Percentiles rank a stretch among this genome's conserved stretches.
These are phyloP conservation scores for Irpex sp. DNA, from an alignment of 1,284 basidiomycete genomes.

Conservation along the genomic window DNA sequence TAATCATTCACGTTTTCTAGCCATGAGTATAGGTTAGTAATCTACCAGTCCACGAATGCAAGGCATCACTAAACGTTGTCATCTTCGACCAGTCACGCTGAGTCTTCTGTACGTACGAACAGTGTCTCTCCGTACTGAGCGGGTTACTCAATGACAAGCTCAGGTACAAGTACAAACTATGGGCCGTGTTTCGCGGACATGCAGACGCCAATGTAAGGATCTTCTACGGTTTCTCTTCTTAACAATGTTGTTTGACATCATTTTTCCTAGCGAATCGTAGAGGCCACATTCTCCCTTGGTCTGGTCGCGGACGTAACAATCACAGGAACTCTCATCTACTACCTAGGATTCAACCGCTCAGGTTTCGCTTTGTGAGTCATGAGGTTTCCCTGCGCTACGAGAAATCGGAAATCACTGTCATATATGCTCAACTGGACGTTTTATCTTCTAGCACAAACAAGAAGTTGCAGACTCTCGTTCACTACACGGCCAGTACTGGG, in stretches of 20 bases:
- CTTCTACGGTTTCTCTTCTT: background rate
- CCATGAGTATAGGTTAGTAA: background rate
- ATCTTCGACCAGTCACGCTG: background rate
- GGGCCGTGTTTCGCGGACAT: background rate
- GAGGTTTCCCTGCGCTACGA: background rate
- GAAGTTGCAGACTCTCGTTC: conserved; percentile 2
- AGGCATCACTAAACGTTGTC: background rate
- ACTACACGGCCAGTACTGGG: conserved; percentile 8
- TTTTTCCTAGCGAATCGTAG: background rate
- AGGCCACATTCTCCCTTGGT: background rate
- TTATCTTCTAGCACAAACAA: background rate
- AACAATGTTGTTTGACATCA: background rate
- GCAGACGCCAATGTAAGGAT: background rate
- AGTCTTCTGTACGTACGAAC: background rate
- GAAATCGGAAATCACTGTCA: background rate
- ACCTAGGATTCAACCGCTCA: background rate
- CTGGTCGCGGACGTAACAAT: conserved; percentile 4
- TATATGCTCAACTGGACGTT: background rate
- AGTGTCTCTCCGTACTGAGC: background rate
- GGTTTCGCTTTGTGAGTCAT: conserved; percentile 1
- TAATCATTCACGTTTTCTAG: background rate
- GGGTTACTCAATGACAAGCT: background rate
- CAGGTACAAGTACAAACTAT: background rate
- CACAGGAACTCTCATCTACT: conserved; percentile 2
- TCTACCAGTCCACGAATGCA: background rate